phyloP scores from a whole-genome alignment of 352 stramenopile species.

The Globisporangium apiculatum region DNA sequence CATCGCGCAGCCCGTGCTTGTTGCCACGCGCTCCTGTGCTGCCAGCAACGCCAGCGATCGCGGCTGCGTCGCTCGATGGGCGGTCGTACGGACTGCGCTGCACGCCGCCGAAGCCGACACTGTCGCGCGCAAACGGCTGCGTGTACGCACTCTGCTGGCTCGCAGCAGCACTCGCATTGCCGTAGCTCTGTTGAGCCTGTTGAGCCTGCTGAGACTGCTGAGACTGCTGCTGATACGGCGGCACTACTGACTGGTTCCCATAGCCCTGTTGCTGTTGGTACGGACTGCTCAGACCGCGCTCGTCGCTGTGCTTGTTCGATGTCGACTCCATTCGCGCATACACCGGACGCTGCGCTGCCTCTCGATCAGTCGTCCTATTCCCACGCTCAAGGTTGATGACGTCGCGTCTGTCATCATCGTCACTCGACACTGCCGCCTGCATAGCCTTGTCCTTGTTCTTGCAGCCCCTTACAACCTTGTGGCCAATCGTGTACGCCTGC shows the following conservation, averaged over 20 bases:
- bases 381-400: conserved; percentile 47
- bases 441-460: conserved; percentile 29
- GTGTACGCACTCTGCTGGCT: conserved; percentile 1
- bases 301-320: conserved; percentile 9
- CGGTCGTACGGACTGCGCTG: conserved; percentile 7
- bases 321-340: conserved; percentile 18
- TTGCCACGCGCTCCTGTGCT: neutral
- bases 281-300: neutral
- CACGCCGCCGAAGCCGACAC: neutral
- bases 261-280: neutral
- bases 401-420: neutral
- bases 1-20: conserved; percentile 2
- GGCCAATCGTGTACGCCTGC: conserved; percentile 70
- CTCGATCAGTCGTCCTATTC: conserved; percentile 15
- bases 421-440: conserved; percentile 16
- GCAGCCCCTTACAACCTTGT: conserved; percentile 47
- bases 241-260: conserved; percentile 1
- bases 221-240: neutral
- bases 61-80: neutral
- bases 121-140: conserved; percentile 8
- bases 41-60: neutral
- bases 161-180: neutral
- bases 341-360: conserved; percentile 5
- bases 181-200: neutral
- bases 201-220: neutral